Evolutionary conservation across 2,329 filamentous ascomycete species (phyloP), one percentile per base, ranked within the genome.

Genomic region (Nothophaeocryptopus gaeumannii): DNA sequence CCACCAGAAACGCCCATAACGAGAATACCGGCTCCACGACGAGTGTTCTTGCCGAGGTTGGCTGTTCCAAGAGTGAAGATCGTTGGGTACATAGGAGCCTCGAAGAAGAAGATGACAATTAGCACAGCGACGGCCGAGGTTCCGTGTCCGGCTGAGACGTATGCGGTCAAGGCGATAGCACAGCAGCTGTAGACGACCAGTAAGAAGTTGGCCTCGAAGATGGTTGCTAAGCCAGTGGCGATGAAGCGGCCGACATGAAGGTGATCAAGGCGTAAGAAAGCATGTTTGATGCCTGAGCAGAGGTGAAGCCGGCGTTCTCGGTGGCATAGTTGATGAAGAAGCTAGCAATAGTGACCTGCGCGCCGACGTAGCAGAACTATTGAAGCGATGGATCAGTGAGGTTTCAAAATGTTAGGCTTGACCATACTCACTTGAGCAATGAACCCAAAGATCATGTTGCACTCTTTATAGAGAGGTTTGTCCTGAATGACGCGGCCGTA

Each of bases 281-380:
- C 65, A 70, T 67, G 51, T 65, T 63, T 16, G 67, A 67, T 44
- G 65, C 68, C 42, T 65, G 44, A 7, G 62, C 55, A 10, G 59
- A 43, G 36, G 58, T 57, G 55, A 60, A 67, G 9, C 52, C 39
- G 16, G 63, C 65, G 50, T 62, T 63, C 47, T 69, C 66, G 38
- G 62, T 67, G n/a, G 65, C 63, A 52, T 71, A 71, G 59, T 71
- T 71, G 62, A 71, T 69, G 63, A 70, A 70, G 56, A 70, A 67
- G 11, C 64, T 59, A 14, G 63, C 67, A 44, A 64, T 62, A 36
- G 66, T 67, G 45, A 70, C 67, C 49, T 70, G 67, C 14, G 67
- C 63, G 47, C 67, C 67, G 41, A 70, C 67, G 56, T 70, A 70
- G 59, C 65, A 69, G 65, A 68, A 63, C 49, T 63, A 7, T 26